Conservation (phyloP, 169 alveolate genomes). For the Babesia bovis region DNA sequence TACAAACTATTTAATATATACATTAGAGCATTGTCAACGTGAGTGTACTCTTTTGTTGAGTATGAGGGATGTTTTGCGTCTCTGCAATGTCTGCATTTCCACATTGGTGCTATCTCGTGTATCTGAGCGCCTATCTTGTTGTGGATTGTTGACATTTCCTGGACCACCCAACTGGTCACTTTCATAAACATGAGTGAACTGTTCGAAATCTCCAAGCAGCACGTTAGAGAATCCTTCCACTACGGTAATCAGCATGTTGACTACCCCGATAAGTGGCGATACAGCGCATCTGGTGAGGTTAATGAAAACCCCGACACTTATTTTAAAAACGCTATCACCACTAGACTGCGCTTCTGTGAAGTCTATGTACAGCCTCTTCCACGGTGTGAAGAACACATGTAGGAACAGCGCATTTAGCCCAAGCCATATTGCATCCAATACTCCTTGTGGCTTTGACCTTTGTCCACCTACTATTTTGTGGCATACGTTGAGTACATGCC, state of each 20-base stretch:
- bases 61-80: conserved; percentile 29
- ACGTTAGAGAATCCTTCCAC: conserved; percentile 89
- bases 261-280: conserved; percentile 84
- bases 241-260: conserved; percentile 82
- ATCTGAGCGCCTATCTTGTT: not conserved
- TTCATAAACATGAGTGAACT: conserved; percentile 77
- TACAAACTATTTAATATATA: too few species aligned
- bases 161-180: conserved; percentile 51
- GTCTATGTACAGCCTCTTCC: conserved; percentile 80
- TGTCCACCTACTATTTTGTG: conserved; percentile 88
- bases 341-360: conserved; percentile 68
- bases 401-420: conserved; percentile 83
- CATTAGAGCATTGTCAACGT: not conserved
- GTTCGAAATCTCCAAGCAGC: conserved; percentile 88
- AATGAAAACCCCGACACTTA: conserved; percentile 55
- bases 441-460: conserved; percentile 85
- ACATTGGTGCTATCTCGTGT: not conserved
- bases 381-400: conserved; percentile 86
- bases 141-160: not conserved
- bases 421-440: conserved; percentile 86
- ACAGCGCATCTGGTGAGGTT: conserved; percentile 73
- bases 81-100: not conserved
- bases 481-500: conserved; percentile 82
- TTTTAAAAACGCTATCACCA: conserved; percentile 36
- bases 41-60: not conserved